Conservation (phyloP, 352 stramenopile genomes). For the Phytopythium delawarense region DNA sequence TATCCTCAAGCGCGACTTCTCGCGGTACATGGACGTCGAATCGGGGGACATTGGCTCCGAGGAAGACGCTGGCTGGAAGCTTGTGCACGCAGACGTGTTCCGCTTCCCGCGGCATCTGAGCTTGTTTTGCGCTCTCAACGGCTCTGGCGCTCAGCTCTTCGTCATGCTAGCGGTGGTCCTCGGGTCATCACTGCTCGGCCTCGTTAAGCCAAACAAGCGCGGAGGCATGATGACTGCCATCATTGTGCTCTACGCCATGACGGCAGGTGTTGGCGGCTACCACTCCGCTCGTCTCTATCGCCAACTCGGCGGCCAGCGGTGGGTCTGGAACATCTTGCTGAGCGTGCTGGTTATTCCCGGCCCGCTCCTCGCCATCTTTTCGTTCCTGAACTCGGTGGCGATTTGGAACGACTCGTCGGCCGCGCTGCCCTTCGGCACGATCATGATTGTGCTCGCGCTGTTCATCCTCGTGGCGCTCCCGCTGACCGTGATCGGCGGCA, state of each 20-base stretch:
- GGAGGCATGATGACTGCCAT: conserved; percentile 92
- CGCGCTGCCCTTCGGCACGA: conserved; percentile 94
- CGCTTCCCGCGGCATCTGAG: conserved; percentile 89
- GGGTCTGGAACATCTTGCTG: conserved; percentile 94
- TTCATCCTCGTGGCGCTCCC: conserved; percentile 93
- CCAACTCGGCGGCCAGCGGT: conserved; percentile 92
- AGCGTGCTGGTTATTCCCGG: conserved; percentile 90
- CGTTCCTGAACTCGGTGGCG: conserved; percentile 94
- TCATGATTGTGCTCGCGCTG: conserved; percentile 92
- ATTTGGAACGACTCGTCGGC: conserved; percentile 94
- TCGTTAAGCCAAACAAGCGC: conserved; percentile 93
- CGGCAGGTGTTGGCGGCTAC: conserved; percentile 92
- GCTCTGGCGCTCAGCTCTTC: conserved; percentile 93
- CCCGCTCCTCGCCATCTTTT: conserved; percentile 90
- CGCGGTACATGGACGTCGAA: conserved; percentile 95
- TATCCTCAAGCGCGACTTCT: conserved; percentile 98
- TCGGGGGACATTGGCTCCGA: conserved; percentile 76
- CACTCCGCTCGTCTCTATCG: conserved; percentile 92
- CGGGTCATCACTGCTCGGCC: conserved; percentile 84
- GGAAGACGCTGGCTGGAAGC: conserved; percentile 97
- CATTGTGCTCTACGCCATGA: conserved; percentile 94
- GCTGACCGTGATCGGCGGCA: conserved; percentile 92
- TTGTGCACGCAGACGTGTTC: conserved; percentile 97
- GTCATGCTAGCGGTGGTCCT: conserved; percentile 91
- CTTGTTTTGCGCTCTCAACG: conserved; percentile 91